These are phyloP conservation scores for Flaveria linearis DNA, from an alignment of 129 eudicot species.

Conservation along the genomic window DNA sequence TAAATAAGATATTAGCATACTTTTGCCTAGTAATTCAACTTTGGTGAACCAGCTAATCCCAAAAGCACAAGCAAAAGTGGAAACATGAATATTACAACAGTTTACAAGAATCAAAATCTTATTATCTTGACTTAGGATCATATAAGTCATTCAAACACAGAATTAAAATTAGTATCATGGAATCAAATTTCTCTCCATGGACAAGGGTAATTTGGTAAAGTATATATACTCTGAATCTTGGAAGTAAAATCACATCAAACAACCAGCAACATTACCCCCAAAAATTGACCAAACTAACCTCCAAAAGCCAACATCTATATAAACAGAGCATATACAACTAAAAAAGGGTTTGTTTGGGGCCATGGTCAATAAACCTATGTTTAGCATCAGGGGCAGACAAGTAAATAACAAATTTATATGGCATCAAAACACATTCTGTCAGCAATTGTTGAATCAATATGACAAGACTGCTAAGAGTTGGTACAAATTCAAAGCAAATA, in stretches of 20 bases:
- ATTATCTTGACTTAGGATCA: too few relatives aligned
- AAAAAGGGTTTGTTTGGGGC: not conserved
- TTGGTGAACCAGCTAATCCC: too few relatives aligned
- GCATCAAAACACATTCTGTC: not conserved
- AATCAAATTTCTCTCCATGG: too few relatives aligned
- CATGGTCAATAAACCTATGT: not conserved
- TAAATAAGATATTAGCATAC: too few relatives aligned
- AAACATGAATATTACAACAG: too few relatives aligned
- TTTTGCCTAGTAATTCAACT: too few relatives aligned
- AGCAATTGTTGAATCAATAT: not conserved
- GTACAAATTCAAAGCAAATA: not conserved
- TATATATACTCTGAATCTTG: too few relatives aligned
- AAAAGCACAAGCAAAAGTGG: too few relatives aligned
- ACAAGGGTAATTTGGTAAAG: too few relatives aligned
- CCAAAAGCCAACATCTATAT: not conserved
- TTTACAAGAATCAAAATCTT: too few relatives aligned
- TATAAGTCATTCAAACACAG: too few relatives aligned
- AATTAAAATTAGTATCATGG: too few relatives aligned
- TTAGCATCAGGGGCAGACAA: not conserved
- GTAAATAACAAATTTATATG: not conserved
- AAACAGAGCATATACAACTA: not conserved
- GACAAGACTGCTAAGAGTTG: not conserved
- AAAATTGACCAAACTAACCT: slow-evolving; percentile 25
- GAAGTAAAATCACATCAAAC: not conserved
- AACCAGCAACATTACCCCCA: not conserved